A percentile compares a stretch with the other conserved stretches of the same genome.
Evolutionary conservation across 1,284 basidiomycete species (phyloP).

Genomic region (Boletellus sp.): DNA sequence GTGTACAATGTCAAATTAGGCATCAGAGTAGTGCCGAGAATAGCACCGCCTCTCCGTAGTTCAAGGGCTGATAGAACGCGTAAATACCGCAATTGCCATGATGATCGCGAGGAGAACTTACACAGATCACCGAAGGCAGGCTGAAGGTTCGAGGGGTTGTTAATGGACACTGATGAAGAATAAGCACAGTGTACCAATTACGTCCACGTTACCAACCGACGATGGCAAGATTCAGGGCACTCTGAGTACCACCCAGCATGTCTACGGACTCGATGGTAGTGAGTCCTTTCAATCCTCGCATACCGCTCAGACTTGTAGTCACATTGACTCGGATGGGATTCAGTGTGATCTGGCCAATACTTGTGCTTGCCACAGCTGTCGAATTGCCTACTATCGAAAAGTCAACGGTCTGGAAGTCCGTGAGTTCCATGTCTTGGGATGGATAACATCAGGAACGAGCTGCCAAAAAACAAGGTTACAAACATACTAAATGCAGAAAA

Average conservation of each 20-base stretch:
- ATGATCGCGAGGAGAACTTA: slow-evolving; percentile 29
- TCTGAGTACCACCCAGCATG: slow-evolving; percentile 64
- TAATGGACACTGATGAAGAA: slow-evolving; percentile 48
- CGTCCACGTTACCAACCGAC: slow-evolving; percentile 36
- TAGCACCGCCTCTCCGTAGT: slow-evolving; percentile 48
- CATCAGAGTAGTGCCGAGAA: slow-evolving; percentile 57
- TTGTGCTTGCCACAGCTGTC: slow-evolving; percentile 61
- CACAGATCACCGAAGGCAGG: slow-evolving; percentile 59
- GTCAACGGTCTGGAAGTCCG: slow-evolving; percentile 40
- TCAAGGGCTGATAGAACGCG: slow-evolving; percentile 43
- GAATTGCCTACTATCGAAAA: slow-evolving; percentile 67
- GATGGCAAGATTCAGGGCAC: slow-evolving; percentile 61
- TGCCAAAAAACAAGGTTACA: background rate
- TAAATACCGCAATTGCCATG: background rate
- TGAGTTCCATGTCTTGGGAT: slow-evolving; percentile 49
- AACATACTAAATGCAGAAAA: slow-evolving; percentile 60
- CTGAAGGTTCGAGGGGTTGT: slow-evolving; percentile 72
- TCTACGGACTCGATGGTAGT: slow-evolving; percentile 65
- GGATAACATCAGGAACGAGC: slow-evolving; percentile 1
- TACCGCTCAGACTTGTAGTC: slow-evolving; percentile 59
- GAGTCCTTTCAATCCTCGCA: slow-evolving; percentile 59
- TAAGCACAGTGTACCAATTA: background rate
- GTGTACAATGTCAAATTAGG: slow-evolving; percentile 56
- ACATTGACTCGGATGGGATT: slow-evolving; percentile 76
- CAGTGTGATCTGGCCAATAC: slow-evolving; percentile 68